Percentiles rank a stretch among this genome's conserved stretches.
phyloP scores from a whole-genome alignment of 148 eudicot species.

The Limonium bicolor region DNA sequence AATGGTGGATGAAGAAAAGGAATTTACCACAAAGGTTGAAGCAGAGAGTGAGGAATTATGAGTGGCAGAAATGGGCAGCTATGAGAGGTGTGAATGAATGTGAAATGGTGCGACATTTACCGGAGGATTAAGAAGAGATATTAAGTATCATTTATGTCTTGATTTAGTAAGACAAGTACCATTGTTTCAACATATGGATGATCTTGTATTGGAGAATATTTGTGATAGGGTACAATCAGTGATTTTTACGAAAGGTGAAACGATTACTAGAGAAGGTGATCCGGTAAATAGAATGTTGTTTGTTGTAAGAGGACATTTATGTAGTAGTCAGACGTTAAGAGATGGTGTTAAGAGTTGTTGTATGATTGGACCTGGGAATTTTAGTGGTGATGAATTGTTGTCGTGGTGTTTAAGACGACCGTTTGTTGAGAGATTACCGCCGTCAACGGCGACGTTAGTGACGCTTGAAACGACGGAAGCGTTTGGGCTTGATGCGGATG shows the following conservation, averaged over 20 bases:
- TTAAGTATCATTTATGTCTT: constrained; percentile 78
- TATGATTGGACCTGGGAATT: constrained; percentile 92
- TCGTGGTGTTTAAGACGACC: constrained; percentile 87
- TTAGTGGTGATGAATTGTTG: constrained; percentile 84
- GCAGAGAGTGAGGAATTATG: constrained; percentile 81
- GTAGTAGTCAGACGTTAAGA: constrained; percentile 66
- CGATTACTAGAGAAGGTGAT: constrained; percentile 88
- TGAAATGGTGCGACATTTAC: constrained; percentile 81
- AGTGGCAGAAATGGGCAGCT: constrained; percentile 93
- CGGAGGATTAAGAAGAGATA: constrained; percentile 86
- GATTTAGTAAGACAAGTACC: constrained; percentile 96
- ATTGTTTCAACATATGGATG: constrained; percentile 87
- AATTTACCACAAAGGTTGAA: constrained; percentile 40
- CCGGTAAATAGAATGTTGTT: constrained; percentile 88
- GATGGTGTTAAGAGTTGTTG: constrained; percentile 75
- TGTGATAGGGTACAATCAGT: constrained; percentile 94
- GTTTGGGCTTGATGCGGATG: constrained; percentile 70
- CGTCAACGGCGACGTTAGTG: constrained; percentile 59
- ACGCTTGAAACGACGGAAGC: constrained; percentile 93
- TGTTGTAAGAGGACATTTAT: constrained; percentile 78
- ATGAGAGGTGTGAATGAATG: constrained; percentile 95
- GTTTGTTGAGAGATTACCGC: constrained; percentile 64
- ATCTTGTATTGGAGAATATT: constrained; percentile 72
- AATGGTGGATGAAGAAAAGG: constrained; percentile 95
- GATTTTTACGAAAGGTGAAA: constrained; percentile 81